Conservation (phyloP, 2,329 filamentous ascomycete species). For the Penicillium verrucosum region DNA sequence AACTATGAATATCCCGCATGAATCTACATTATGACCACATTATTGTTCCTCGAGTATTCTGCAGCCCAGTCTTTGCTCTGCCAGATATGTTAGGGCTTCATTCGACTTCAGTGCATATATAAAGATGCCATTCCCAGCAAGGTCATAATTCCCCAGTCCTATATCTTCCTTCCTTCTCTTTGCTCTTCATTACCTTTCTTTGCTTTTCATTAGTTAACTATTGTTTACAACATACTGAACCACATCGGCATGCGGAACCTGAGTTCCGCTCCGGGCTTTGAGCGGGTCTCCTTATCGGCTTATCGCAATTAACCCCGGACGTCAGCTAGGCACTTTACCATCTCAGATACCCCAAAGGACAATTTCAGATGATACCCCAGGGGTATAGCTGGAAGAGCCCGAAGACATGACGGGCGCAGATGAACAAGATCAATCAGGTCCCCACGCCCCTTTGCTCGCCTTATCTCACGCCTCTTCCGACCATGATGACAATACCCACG, state of each 20-base stretch:
- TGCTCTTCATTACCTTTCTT: too few species aligned
- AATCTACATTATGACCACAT: not conserved
- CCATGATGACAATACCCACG: slow-evolving; percentile 6
- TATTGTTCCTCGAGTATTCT: not conserved
- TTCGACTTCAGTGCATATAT: not conserved
- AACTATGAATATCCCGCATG: slow-evolving; percentile 2
- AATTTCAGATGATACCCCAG: slow-evolving; percentile 8
- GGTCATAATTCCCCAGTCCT: not conserved
- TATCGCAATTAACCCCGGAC: slow-evolving; percentile 15
- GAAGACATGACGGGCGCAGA: slow-evolving; percentile 27
- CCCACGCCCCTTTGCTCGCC: slow-evolving; percentile 34
- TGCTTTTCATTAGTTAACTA: too few species aligned
- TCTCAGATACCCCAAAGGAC: not conserved
- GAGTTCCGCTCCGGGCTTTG: slow-evolving; percentile 12
- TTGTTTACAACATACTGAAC: not conserved
- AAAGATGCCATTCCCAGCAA: not conserved
- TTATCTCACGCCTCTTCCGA: slow-evolving; percentile 13
- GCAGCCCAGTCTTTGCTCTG: not conserved
- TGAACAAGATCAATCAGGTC: slow-evolving; percentile 20
- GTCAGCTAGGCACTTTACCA: not conserved
- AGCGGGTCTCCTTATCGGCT: slow-evolving; percentile 11
- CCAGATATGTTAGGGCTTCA: not conserved
- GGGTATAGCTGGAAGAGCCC: slow-evolving; percentile 9
- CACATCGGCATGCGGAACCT: not conserved
- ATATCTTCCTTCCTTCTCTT: not conserved